Base-by-base conservation (phyloP, 2,329 filamentous ascomycete species). In the Penicillium sp. region DNA sequence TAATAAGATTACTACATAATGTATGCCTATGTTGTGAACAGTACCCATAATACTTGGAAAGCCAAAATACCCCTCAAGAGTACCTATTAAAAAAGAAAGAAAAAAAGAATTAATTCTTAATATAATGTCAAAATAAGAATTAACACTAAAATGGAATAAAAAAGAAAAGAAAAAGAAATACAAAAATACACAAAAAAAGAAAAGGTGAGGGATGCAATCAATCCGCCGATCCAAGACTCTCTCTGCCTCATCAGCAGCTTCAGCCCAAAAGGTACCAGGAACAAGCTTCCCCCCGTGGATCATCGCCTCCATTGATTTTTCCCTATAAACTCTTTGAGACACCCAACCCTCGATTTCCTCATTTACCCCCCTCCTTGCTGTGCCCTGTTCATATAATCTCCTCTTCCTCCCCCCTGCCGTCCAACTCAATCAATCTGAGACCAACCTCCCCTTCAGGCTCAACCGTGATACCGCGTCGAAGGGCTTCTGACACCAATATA, bases 371-470 rank as follows among this genome's bases (percentile, higher is more conserved):
- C 50, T 48, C 50, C 58, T 56, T 55, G 47, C 61, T 50, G 55
- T 51, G 26, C 47, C 41, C 45, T 41, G 48, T 50, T 45, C 47
- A 51, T 52, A 57, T 56, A 57, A 57, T 49, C 58, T 51, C 59
- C 42, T 47, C 56, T 51, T 51, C 57, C 47, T 39, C 47, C 41
- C 27, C 5, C 58, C 52, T 57, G 51, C 53, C 47, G 51, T 55
- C 43, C 46, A 47, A 23, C 27, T 47, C 45, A 51, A 55, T 57
- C 47, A 53, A 58, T 64, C 62, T 63, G 61, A 64, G 57, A 65
- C 62, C 58, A 61, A 27, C 61, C 57, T 58, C 52, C 53, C 55
- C 49, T 54, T 49, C 35, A 29, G 26, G 48, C 26, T 11, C 11
- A 40, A 54, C 47, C 27, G 30, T 45, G 41, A 19, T 26, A 47